Base-by-base conservation (phyloP, 2,329 filamentous ascomycete genomes). In the Aspergillus chevalieri region DNA sequence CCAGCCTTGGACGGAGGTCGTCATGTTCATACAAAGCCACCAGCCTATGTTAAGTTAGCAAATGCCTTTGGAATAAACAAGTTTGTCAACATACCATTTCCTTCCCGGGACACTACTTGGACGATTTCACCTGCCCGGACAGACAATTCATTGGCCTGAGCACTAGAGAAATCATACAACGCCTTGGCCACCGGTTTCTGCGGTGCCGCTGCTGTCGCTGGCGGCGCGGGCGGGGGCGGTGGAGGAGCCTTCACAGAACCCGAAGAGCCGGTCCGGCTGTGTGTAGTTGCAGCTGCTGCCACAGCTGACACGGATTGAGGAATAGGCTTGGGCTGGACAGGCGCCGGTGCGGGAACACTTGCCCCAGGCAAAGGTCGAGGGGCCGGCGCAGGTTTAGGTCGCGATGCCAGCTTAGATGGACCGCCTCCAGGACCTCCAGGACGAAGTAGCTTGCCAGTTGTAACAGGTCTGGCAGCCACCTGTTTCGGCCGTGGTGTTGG, bases 61-160 rank as follows among this genome's bases (percentile, higher is more conserved):
- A 51, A 43, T 7, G 43, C 46, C 4, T 19, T 7, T 5, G 15
- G 19, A 10, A 21, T 44, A 34, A 5, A 43, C 24, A 26, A 3
- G 7, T 38, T 30, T 12, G 17, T 19, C 28, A 43, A 69, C 85
- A 69, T 81, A 95, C 92, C 93, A 66, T 97, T 97, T 68, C 81
- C 85, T 71, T 96, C 92, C 71, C 96, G 96, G 64, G 93, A 86
- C n/a, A 94, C 81, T 64, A 98, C 84, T 67, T 94, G 83, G 47
- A 98, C 81, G 44, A 95, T 71, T 55, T 97, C 87, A 46, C 87
- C 90, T 45, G 87, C 84, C 50, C 69, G 80, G 55, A 98, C 81
- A 14, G 86, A 85, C 46, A 98, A 77, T 70, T 97, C 91, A 57
- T 94, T 95, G 50, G 85, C 82, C 55, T 81, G 88, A 58, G 92